Percentiles rank a stretch among this genome's conserved stretches.
Conservation (phyloP, 257 asterid species). For the Solanum bulbocastanum region DNA sequence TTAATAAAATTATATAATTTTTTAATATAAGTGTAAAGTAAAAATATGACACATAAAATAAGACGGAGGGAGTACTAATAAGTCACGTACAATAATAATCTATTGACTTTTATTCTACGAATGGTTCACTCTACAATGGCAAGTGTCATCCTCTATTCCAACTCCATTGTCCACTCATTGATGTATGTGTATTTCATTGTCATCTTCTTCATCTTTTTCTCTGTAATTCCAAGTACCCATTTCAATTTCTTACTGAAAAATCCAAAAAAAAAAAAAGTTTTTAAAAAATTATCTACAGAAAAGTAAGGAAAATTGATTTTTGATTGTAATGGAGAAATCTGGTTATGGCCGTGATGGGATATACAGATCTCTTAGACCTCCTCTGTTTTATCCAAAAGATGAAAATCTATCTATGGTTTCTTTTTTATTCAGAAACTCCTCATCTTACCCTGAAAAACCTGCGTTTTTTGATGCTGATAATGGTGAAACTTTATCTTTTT, state of each 20-base stretch:
- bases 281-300: neutral
- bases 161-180: neutral
- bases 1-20: too few species aligned
- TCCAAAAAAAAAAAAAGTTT: neutral
- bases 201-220: neutral
- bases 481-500: constrained; percentile 36
- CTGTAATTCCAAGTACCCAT: neutral
- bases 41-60: too few species aligned
- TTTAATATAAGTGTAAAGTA: too few species aligned
- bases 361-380: constrained; percentile 66
- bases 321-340: constrained; percentile 64
- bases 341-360: constrained; percentile 91
- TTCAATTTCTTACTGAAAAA: neutral
- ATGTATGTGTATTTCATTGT: neutral
- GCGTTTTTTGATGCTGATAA: constrained; percentile 51
- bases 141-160: neutral
- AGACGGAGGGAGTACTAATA: too few species aligned
- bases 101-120: too few species aligned
- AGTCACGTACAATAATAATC: too few species aligned
- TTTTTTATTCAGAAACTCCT: constrained; percentile 62
- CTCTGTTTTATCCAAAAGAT: constrained; percentile 34
- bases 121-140: neutral
- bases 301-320: neutral
- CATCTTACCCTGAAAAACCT: constrained; percentile 51
- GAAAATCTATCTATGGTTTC: constrained; percentile 52